Base-by-base conservation (phyloP, 1,284 basidiomycete genomes). In the Cutaneotrichosporon dermatis region DNA sequence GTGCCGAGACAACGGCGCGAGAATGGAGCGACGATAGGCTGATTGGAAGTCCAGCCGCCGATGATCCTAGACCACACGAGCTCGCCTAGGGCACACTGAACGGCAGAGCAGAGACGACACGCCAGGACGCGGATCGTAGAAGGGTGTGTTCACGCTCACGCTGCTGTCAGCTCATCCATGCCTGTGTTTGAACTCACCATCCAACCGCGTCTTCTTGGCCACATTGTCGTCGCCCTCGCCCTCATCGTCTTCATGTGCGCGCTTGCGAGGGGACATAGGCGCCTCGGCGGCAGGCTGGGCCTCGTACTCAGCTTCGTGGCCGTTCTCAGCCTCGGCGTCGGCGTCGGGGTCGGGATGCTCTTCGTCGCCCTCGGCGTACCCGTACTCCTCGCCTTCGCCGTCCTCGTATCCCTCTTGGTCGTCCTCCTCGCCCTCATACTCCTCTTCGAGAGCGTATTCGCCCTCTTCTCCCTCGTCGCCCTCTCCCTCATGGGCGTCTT, bases 201-300 rank as follows among this genome's bases (percentile, higher is more conserved):
- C 58, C 7, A 59, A 33, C 7, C 58, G 50, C 8, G 55, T 56
- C 51, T 54, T 39, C 58, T 63, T 63, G 13, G 54, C 55, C 39
- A 43, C 50, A 2, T 15, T n/a, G 2, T 50, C 57, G 4, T 62
- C 58, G 12, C 37, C 55, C 11, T 51, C 57, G 10, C 42, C 58
- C 13, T 54, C 61, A 12, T 25, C 25, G 4, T 54, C 43, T 9
- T 57, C 55, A 33, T 57, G 54, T 3, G 46, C 7, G 41, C 60
- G 60, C 40, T 62, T 62, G 2, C 34, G 50, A 9, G 57, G 50
- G 33, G 55, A 50, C n/a, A 36, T 34, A 15, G 6, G 13, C n/a
- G 34, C 42, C 46, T 33, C 33, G 13, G 13, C 25, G 25, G 25
- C 25, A 25, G 25, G 25, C 25, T 25, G 25, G 25, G 25, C 25